Conservation (phyloP, 495 filamentous ascomycete genomes). For the Tetracladium setigerum region DNA sequence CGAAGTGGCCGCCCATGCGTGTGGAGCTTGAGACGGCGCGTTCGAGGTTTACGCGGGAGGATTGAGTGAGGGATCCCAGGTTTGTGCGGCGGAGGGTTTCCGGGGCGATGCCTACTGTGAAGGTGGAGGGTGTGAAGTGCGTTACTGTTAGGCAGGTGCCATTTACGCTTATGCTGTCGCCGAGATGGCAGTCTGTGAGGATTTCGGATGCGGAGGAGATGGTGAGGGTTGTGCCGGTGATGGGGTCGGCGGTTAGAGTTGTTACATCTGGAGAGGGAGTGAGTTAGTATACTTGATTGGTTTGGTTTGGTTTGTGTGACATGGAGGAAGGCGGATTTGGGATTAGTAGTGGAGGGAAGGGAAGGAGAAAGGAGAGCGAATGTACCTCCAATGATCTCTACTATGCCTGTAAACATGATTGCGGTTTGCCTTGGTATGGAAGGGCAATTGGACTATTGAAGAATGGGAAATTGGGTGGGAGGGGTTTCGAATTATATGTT, state of each 20-base stretch:
- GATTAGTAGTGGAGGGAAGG: not conserved
- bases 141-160: slow-evolving; percentile 89
- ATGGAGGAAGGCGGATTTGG: too few relatives aligned
- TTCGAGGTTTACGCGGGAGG: slow-evolving; percentile 75
- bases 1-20: slow-evolving; percentile 82
- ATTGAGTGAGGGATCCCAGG: slow-evolving; percentile 58
- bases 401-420: slow-evolving; percentile 92
- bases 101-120: slow-evolving; percentile 92
- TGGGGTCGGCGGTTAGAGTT: slow-evolving; percentile 59
- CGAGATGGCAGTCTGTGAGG: slow-evolving; percentile 73
- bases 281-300: not conserved
- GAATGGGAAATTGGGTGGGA: too few relatives aligned
- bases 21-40: slow-evolving; percentile 81
- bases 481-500: too few relatives aligned
- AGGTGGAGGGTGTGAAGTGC: slow-evolving; percentile 49
- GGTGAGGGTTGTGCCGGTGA: slow-evolving; percentile 79
- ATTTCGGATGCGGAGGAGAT: slow-evolving; percentile 70
- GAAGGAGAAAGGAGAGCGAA: slow-evolving; percentile 28
- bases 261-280: slow-evolving; percentile 17
- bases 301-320: not conserved
- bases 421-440: not conserved
- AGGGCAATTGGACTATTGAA: too few relatives aligned
- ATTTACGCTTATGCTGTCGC: slow-evolving; percentile 91
- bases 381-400: slow-evolving; percentile 93
- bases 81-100: slow-evolving; percentile 96